Base-by-base conservation (phyloP, 2,329 filamentous ascomycete genomes). In the Ophiostoma sp. region DNA sequence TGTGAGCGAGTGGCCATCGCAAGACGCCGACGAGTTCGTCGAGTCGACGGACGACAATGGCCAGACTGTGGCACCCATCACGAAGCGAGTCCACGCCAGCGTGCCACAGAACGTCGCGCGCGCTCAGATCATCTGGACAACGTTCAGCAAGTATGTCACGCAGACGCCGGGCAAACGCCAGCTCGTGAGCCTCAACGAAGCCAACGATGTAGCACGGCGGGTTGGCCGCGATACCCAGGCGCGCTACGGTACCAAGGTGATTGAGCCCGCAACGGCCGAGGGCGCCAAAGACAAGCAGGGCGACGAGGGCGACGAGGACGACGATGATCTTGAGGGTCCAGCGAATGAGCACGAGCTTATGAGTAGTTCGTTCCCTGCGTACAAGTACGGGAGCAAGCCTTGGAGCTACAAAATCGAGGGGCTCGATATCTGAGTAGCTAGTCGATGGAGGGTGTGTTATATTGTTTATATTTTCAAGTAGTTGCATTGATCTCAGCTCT, bases 111-210 rank as follows among this genome's bases (percentile, higher is more conserved):
- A 55, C n/a, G 18, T 55, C 4, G 18, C 27, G 49, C 49, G 49
- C 27, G 49, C 49, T 8, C 18, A 27, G 49, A 18, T 55, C 6
- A 55, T 55, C 49, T 55, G 49, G 49, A 11, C 49, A 8, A 14
- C 14, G 18, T 55, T 27, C 49, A 64, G 11, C 58, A 38, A 27
- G 62, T 60, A 70, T 12, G 27, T 66, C 44, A 55, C 69, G 63
- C 42, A 44, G 9, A 42, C 27, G 47, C 18, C 58, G 9, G 62
- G 67, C 44, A 79, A 79, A 71, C 80, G 84, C 41, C 80, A 80
- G 3, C 79, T 87, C 16, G 83, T 85, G 65, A 84, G 81, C 70
- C 77, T 86, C 64, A 80, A 82, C 73, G 83, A 86, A 73, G 84
- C 84, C 65, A 86, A 85, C 58, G 73, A 77, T 42, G 76, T 78